A percentile compares a stretch with the other conserved stretches of the same genome.
These are phyloP conservation scores for Lactarius quietus DNA, from an alignment of 768 basidiomycete species.

Conservation along the genomic window DNA sequence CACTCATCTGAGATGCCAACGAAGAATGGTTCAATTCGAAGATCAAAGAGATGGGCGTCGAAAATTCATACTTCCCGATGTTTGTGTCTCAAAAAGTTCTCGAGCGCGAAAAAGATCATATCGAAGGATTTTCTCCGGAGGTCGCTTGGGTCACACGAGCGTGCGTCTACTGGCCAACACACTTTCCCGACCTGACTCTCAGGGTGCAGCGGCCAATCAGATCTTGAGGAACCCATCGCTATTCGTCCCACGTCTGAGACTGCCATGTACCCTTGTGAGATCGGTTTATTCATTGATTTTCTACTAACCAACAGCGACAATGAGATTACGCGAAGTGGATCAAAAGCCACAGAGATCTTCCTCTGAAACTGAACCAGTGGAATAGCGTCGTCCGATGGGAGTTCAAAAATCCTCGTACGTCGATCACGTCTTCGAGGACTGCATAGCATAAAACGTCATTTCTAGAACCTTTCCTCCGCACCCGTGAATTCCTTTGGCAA, in stretches of 20 bases:
- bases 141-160: slow-evolving; percentile 99
- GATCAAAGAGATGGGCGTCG: slow-evolving; percentile 93
- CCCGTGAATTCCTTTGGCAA: slow-evolving; percentile 99
- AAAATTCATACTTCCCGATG: slow-evolving; percentile 99
- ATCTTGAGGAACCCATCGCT: slow-evolving; percentile 95
- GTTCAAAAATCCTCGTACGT: slow-evolving; percentile 95
- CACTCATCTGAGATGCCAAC: not conserved
- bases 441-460: not conserved
- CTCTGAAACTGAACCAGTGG: slow-evolving; percentile 97
- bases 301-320: slow-evolving; percentile 3
- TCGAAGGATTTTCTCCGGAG: slow-evolving; percentile 98
- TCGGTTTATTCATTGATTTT: not conserved
- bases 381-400: slow-evolving; percentile 99
- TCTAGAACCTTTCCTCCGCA: slow-evolving; percentile 94
- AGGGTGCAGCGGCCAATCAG: slow-evolving; percentile 70
- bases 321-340: slow-evolving; percentile 99
- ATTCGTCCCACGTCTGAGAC: slow-evolving; percentile 99
- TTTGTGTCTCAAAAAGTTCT: slow-evolving; percentile 90
- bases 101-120: slow-evolving; percentile 96
- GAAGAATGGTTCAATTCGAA: slow-evolving; percentile 88
- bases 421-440: not conserved
- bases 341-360: slow-evolving; percentile 93
- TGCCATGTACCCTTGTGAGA: slow-evolving; percentile 96
- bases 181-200: slow-evolving; percentile 1
- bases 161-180: slow-evolving; percentile 45